Base-by-base conservation (phyloP, 2,329 filamentous ascomycete species). In the Colletotrichum abscissum region DNA sequence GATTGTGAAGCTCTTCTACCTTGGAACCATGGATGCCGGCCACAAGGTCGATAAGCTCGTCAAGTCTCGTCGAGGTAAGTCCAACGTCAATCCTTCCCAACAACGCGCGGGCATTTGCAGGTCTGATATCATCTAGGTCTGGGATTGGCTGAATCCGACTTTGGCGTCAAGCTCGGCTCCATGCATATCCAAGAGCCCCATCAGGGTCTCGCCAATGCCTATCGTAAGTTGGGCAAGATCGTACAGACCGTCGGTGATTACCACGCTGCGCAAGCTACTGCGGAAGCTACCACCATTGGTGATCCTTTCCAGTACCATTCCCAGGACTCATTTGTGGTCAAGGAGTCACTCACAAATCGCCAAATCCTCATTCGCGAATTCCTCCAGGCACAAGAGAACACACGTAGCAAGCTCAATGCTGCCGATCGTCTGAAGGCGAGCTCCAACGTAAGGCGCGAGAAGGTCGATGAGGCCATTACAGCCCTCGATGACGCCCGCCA, bases 1-100 rank as follows among this genome's bases (percentile, higher is more conserved):
- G 0, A 88, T 95, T 56, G 97, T 98, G 49, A 99, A 99, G 86
- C 89, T 95, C 60, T 98, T 99, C 81, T 99, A 99, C 80, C 87
- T 99, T 26, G 95, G 94, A 24, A 93, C 95, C 7, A 97, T 99
- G 95, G 97, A 98, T 81, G 92, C 95, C n/a, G 95, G 95, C 56
- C 97, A 99, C 84, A 98, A 98, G 84, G 91, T 99, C 38, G 97
- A 99, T 80, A 94, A 93, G 80, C 90, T 98, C 42, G 97, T 99
- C 76, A 98, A 98, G 85, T 91, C 93, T 74, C 90, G 97, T 80
- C 90, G 95, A 91, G 94, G 96, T 97, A 90, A 76, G 86, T 81
- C 46, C 54, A 56, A 54, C 28, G n/a, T 63, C 14, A 56, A 72
- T 24, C 16, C 14, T 12, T 19, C 63, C 30, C 11, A 26, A 58